Conservation (phyloP, 805 yeast genomes). For the Diddensiella santjacobensis region DNA sequence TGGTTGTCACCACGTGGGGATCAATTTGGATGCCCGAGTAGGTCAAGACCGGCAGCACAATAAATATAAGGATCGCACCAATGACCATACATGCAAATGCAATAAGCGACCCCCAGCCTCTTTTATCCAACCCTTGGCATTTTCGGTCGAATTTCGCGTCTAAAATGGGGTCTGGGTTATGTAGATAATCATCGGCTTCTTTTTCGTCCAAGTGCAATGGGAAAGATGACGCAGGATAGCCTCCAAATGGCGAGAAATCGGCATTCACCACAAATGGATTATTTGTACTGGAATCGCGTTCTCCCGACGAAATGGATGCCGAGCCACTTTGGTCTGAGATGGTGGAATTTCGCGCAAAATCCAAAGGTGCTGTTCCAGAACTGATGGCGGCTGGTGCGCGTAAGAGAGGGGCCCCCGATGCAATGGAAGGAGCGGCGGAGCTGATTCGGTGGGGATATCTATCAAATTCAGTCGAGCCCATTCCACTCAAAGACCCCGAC, state of each 20-base stretch:
- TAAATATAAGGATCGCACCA: slow-evolving; percentile 65
- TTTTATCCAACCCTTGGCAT: slow-evolving; percentile 34
- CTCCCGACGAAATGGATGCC: slow-evolving; percentile 19
- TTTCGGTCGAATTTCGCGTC: slow-evolving; percentile 73
- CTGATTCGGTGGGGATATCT: slow-evolving; percentile 34
- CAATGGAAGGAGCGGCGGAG: slow-evolving; percentile 26
- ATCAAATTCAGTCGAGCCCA: slow-evolving; percentile 32
- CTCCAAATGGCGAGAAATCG: slow-evolving; percentile 77
- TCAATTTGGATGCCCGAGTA: slow-evolving; percentile 59
- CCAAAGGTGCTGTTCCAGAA: slow-evolving; percentile 1
- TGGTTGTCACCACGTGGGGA: slow-evolving; percentile 12
- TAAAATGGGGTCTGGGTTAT: slow-evolving; percentile 92
- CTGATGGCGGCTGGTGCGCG: slow-evolving; percentile 3
- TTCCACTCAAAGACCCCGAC: slow-evolving; percentile 21
- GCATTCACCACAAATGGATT: slow-evolving; percentile 36
- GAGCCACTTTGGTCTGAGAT: slow-evolving; percentile 22
- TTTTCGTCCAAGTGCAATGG: slow-evolving; percentile 89
- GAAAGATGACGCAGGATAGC: slow-evolving; percentile 89
- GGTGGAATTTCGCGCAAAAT: slow-evolving; percentile 18
- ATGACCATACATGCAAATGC: slow-evolving; percentile 50
- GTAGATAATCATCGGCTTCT: slow-evolving; percentile 92
- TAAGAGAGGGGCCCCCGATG: slow-evolving; percentile 21
- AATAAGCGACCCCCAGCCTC: slow-evolving; percentile 34
- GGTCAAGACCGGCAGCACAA: slow-evolving; percentile 79
- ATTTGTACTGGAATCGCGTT: slow-evolving; percentile 14